Conservation (phyloP, 2,329 filamentous ascomycete genomes). For the Hymenoscyphus scutula region DNA sequence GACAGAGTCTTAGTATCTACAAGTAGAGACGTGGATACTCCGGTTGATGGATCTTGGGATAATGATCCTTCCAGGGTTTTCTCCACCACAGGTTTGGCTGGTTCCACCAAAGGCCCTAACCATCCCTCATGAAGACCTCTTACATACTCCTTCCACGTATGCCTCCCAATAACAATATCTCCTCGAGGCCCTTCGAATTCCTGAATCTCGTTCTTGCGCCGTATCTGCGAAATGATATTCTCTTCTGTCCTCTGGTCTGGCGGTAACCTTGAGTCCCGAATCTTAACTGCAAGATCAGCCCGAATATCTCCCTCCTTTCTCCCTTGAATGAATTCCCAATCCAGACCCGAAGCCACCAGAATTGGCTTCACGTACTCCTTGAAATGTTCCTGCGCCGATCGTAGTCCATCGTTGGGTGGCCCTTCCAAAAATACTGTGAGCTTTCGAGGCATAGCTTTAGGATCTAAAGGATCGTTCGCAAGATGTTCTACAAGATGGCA, state of each 20-base stretch:
- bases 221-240: conserved; percentile 61
- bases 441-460: conserved; percentile 74
- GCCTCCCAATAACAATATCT: conserved; percentile 84
- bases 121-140: conserved; percentile 93
- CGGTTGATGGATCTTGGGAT: conserved; percentile 19
- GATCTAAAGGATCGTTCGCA: conserved; percentile 68
- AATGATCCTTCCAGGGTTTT: conserved; percentile 19
- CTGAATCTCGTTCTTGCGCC: conserved; percentile 63
- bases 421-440: conserved; percentile 83
- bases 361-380: conserved; percentile 94
- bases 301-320: conserved; percentile 89
- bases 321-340: conserved; percentile 96
- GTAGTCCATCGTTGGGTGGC: conserved; percentile 81
- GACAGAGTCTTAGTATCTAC: conserved; percentile 23
- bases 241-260: conserved; percentile 38
- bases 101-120: conserved; percentile 77
- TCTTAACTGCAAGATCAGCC: conserved; percentile 80
- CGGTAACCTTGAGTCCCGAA: conserved; percentile 64
- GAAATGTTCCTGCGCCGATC: conserved; percentile 89
- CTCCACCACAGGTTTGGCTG: conserved; percentile 40
- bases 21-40: conserved; percentile 28
- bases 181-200: conserved; percentile 74
- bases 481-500: conserved; percentile 80
- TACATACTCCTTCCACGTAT: conserved; percentile 97
- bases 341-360: conserved; percentile 81